phyloP scores from a whole-genome alignment of 1,284 basidiomycete species.

The Austropuccinia psidii region DNA sequence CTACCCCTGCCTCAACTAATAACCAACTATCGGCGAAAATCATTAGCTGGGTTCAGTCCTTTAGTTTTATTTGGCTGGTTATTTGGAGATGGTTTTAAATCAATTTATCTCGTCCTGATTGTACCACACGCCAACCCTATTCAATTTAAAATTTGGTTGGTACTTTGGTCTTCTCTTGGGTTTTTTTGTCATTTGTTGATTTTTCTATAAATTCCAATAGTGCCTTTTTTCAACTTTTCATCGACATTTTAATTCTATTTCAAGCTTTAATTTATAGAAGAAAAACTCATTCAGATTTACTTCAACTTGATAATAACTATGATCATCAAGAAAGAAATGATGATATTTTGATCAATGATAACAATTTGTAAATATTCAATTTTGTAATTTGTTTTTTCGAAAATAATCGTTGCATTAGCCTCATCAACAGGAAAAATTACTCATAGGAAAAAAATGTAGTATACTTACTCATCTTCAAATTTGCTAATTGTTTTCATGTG shows the following conservation, averaged over 20 bases:
- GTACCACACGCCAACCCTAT: conserved; percentile 47
- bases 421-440: no score
- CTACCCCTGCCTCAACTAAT: conserved; percentile 54
- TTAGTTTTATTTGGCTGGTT: conserved; percentile 51
- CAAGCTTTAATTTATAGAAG: conserved; percentile 45
- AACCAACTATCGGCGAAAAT: conserved; percentile 51
- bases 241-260: conserved; percentile 45
- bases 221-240: conserved; percentile 44
- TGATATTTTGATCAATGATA: no score
- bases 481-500: no score
- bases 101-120: conserved; percentile 50
- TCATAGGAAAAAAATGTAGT: no score
- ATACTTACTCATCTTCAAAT: no score
- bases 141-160: conserved; percentile 51
- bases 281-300: conserved; percentile 43
- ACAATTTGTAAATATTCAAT: no score
- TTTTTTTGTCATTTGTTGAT: not conserved
- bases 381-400: no score
- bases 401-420: no score
- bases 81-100: conserved; percentile 50
- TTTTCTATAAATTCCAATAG: conserved; percentile 8
- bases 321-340: no score
- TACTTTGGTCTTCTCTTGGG: conserved; percentile 25
- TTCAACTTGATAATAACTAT: conserved; percentile 26
- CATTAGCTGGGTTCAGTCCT: conserved; percentile 52